Conservation (phyloP, 805 yeast species). For the Lipomyces starkeyi region DNA sequence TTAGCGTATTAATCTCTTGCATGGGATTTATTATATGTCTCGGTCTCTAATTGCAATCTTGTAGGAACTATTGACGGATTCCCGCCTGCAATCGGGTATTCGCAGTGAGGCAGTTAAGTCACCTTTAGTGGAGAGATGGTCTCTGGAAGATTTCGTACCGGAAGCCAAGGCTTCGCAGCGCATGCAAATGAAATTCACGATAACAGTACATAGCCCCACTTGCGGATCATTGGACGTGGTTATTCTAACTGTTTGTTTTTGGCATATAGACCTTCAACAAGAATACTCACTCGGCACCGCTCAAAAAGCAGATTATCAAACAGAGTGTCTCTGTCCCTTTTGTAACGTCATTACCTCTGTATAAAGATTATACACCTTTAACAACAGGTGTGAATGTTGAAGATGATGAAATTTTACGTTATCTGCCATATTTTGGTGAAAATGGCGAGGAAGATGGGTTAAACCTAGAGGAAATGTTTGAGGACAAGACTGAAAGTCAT, state of each 20-base stretch:
- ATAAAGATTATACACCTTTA: slow-evolving; percentile 33
- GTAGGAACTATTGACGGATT: slow-evolving; percentile 2
- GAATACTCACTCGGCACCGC: slow-evolving; percentile 11
- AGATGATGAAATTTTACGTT: slow-evolving; percentile 32
- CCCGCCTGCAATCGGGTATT: background rate
- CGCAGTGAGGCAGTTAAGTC: background rate
- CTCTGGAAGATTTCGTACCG: background rate
- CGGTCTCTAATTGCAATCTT: background rate
- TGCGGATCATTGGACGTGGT: background rate
- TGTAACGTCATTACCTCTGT: slow-evolving; percentile 26
- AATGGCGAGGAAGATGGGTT: slow-evolving; percentile 36
- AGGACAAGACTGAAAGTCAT: slow-evolving; percentile 31
- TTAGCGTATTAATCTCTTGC: background rate
- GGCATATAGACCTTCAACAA: background rate
- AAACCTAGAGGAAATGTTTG: slow-evolving; percentile 33
- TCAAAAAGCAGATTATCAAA: slow-evolving; percentile 8
- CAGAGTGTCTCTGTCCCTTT: slow-evolving; percentile 4
- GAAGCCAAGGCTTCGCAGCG: background rate
- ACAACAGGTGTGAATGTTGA: slow-evolving; percentile 29
- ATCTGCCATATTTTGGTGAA: slow-evolving; percentile 36
- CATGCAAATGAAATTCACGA: background rate
- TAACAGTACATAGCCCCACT: background rate
- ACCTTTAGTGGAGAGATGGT: background rate
- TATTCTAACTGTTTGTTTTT: background rate
- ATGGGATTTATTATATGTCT: background rate